Base-by-base conservation (phyloP, 176 grass and related monocot species). In the Hordeum vulgare region DNA sequence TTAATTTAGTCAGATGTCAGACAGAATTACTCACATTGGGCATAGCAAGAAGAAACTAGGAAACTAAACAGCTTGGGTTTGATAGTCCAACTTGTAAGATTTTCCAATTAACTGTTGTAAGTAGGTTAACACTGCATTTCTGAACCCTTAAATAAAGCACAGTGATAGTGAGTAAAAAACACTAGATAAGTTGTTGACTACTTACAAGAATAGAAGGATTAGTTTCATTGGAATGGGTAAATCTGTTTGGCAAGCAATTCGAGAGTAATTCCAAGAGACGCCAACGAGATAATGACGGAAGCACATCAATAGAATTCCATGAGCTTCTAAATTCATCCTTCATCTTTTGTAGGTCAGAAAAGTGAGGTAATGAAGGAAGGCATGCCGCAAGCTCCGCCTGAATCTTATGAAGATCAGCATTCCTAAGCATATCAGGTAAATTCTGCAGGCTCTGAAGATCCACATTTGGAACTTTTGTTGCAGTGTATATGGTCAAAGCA, bases 401-500 rank as follows among this genome's bases (percentile, higher is more conserved):
- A 84, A 97, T 88, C 80, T 90, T 89, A 77, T 90, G 94, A 27
- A 94, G 76, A 73, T 94, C 86, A 49, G 94, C 87, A 24, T 90
- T 97, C 84, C 87, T 90, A 24, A 94, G 84, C 42, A 91, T 71
- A 84, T 94, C 94, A 6, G 79, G 85, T 71, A 97, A 89, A 75
- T 97, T 87, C 60, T 91, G 91, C 39, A 97, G 66, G 76, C 82
- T 89, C 59, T 91, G 81, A 18, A 97, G 75, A 81, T 97, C 89
- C 39, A 94, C 89, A 54, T 76, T 90, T 18, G 94, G 94, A 61
- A 97, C 89, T 89, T 94, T 88, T 14, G 67, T 94, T 80, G 94
- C 91, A 4, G 94, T 94, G 85, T 97, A 94, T 88, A 97, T 85
- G 77, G 94, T 97, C 80, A 97, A 80, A 75, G 83, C 87, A 40